phyloP scores from a whole-genome alignment of 352 stramenopile genomes.

The Pilasporangium apinafurcum region DNA sequence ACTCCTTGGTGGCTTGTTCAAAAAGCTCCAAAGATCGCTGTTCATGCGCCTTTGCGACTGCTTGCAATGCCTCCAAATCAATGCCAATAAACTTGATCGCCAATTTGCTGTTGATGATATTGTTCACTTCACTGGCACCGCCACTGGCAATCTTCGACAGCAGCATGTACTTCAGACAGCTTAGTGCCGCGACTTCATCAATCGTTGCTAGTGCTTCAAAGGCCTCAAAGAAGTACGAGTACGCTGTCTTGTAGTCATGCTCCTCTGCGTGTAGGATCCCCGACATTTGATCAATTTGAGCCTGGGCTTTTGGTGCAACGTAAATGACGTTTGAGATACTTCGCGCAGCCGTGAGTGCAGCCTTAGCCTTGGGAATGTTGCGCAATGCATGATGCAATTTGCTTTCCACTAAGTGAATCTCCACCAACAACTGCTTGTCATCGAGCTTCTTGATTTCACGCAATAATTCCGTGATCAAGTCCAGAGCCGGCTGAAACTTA shows the following conservation, averaged over 20 bases:
- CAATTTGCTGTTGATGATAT: slow-evolving; percentile 94
- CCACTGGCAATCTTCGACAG: slow-evolving; percentile 94
- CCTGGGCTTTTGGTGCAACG: slow-evolving; percentile 93
- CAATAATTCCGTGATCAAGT: slow-evolving; percentile 93
- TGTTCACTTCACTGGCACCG: slow-evolving; percentile 90
- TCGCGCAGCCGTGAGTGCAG: slow-evolving; percentile 94
- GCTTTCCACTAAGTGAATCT: slow-evolving; percentile 97
- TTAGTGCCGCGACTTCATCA: slow-evolving; percentile 78
- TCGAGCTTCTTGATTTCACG: slow-evolving; percentile 99
- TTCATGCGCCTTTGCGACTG: slow-evolving; percentile 93
- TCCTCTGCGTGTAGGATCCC: slow-evolving; percentile 97
- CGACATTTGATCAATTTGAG: slow-evolving; percentile 95
- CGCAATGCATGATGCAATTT: slow-evolving; percentile 97
- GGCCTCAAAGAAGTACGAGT: slow-evolving; percentile 99
- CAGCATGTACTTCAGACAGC: slow-evolving; percentile 98
- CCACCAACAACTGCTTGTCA: slow-evolving; percentile 98
- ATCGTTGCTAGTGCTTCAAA: slow-evolving; percentile 94
- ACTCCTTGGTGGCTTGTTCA: slow-evolving; percentile 86
- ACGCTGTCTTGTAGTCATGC: slow-evolving; percentile 98
- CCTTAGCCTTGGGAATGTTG: slow-evolving; percentile 96
- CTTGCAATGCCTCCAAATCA: slow-evolving; percentile 95
- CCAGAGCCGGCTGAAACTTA: slow-evolving; percentile 90
- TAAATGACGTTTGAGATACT: slow-evolving; percentile 99
- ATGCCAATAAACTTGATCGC: slow-evolving; percentile 96
- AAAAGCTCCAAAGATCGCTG: slow-evolving; percentile 91